Evolutionary conservation across 2,329 filamentous ascomycete species (phyloP).

Genomic region (Hypoxylon rubiginosum): DNA sequence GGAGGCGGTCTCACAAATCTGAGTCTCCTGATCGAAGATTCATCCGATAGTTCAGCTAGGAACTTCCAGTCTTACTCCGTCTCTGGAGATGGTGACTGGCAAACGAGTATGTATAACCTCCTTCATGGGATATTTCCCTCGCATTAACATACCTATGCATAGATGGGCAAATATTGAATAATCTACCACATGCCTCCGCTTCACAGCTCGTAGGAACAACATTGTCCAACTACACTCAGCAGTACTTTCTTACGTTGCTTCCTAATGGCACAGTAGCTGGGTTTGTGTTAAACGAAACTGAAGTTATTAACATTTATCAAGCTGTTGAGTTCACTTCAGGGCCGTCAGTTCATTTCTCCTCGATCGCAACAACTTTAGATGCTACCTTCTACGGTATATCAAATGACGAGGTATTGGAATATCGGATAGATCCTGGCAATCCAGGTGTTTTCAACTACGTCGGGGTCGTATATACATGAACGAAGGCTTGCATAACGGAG

Average conservation of each 20-base stretch:
- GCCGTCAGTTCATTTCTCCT: background rate
- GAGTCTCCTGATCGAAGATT: background rate
- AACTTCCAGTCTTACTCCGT: background rate
- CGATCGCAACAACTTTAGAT: background rate
- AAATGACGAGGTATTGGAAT: background rate
- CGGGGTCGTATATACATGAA: background rate
- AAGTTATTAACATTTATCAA: background rate
- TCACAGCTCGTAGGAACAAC: background rate
- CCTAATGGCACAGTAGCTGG: background rate
- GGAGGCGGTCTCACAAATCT: background rate
- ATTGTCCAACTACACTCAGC: background rate
- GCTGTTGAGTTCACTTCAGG: background rate
- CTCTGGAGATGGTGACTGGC: background rate
- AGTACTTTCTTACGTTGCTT: background rate
- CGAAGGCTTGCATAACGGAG: background rate
- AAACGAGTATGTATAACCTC: background rate
- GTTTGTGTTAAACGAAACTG: background rate
- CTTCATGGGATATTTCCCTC: background rate
- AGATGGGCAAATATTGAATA: background rate
- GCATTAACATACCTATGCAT: background rate
- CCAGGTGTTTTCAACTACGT: background rate
- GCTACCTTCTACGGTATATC: background rate
- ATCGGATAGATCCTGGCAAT: background rate
- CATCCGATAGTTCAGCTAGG: background rate
- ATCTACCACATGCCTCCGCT: background rate